Evolutionary conservation across 306 rosid species (phyloP).

Genomic region (Quercus bicolor): DNA sequence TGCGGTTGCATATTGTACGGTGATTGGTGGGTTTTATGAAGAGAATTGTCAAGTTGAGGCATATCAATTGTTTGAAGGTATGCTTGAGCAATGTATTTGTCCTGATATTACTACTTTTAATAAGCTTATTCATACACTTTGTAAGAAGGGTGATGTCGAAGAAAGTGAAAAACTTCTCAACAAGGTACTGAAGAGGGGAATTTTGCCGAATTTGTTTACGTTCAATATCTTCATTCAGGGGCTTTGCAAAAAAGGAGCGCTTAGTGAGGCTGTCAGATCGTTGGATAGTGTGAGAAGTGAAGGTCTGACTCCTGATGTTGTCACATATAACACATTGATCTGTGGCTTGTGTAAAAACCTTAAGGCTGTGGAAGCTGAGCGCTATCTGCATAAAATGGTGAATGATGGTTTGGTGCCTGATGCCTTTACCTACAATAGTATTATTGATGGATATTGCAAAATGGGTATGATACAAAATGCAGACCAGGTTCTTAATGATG

Average conservation of each 20-base stretch:
- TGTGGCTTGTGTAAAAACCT: constrained; percentile 70
- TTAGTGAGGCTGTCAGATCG: constrained; percentile 50
- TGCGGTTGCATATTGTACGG: constrained; percentile 78
- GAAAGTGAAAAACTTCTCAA: constrained; percentile 65
- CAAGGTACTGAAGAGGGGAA: constrained; percentile 81
- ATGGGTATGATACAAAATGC: constrained; percentile 66
- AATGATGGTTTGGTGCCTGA: constrained; percentile 75
- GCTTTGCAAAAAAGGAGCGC: constrained; percentile 55
- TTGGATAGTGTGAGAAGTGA: constrained; percentile 44
- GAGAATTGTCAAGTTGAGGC: constrained; percentile 39
- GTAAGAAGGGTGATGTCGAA: constrained; percentile 61
- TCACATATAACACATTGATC: constrained; percentile 71
- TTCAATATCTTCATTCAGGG: constrained; percentile 79
- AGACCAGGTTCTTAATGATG: constrained; percentile 63
- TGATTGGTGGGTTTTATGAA: constrained; percentile 67
- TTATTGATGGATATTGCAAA: constrained; percentile 81
- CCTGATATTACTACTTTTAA: constrained; percentile 67
- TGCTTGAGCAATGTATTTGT: constrained; percentile 53
- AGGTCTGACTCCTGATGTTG: constrained; percentile 74
- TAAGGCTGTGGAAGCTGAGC: constrained; percentile 65
- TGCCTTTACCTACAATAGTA: constrained; percentile 70
- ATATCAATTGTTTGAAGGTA: constrained; percentile 58
- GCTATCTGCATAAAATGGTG: constrained; percentile 66
- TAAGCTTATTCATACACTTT: constrained; percentile 72
- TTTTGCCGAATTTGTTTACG: constrained; percentile 73